Evolutionary conservation across 495 filamentous ascomycete species (phyloP).

Genomic region (Xylaria longipes): DNA sequence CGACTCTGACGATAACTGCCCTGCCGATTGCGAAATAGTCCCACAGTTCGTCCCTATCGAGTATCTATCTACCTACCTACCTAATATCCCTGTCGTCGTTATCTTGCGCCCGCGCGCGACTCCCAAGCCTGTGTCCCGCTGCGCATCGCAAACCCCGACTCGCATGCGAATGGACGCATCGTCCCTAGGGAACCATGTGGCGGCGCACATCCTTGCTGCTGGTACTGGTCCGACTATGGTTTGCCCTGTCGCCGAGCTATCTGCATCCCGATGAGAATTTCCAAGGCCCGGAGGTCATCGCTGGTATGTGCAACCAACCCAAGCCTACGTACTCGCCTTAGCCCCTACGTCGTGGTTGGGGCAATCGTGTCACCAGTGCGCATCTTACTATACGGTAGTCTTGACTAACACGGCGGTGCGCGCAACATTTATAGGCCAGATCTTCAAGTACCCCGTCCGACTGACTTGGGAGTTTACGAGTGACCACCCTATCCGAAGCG

Average conservation of each 20-base stretch:
- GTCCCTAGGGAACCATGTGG: slow-evolving; percentile 70
- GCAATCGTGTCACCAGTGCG: background rate
- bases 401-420: slow-evolving; percentile 31
- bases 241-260: slow-evolving; percentile 93
- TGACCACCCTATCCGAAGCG: slow-evolving; percentile 83
- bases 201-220: slow-evolving; percentile 86
- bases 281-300: slow-evolving; percentile 95
- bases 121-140: background rate
- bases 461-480: slow-evolving; percentile 95
- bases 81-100: slow-evolving; percentile 12
- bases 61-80: background rate
- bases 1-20: slow-evolving; percentile 9
- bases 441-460: slow-evolving; percentile 85
- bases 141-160: slow-evolving; percentile 21
- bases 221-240: slow-evolving; percentile 87
- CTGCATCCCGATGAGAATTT: slow-evolving; percentile 99
- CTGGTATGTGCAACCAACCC: slow-evolving; percentile 65
- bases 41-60: background rate
- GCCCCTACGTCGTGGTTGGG: background rate
- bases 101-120: slow-evolving; percentile 9
- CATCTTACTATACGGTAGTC: slow-evolving; percentile 16
- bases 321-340: background rate
- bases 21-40: slow-evolving; percentile 15
- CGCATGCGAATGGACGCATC: slow-evolving; percentile 30
- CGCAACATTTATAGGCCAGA: slow-evolving; percentile 66